A percentile compares a stretch with the other conserved stretches of the same genome.
These are phyloP conservation scores for Suillus paluster DNA, from an alignment of 768 basidiomycete species.

Conservation along the genomic window DNA sequence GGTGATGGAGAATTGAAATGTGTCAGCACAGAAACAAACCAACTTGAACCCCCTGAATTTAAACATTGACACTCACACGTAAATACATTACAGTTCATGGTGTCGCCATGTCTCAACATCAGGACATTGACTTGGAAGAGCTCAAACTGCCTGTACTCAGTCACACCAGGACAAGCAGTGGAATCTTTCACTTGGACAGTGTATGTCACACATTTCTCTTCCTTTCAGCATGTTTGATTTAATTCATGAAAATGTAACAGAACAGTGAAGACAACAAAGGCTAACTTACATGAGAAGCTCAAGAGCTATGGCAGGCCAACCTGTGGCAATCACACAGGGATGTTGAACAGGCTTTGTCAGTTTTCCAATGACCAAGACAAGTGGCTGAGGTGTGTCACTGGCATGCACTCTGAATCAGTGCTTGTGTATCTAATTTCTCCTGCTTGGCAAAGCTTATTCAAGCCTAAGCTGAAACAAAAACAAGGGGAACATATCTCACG, in stretches of 20 bases:
- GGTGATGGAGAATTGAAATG: background rate
- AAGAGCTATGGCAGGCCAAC: constrained; percentile 12
- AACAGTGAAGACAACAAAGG: constrained; percentile 4
- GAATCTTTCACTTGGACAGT: background rate
- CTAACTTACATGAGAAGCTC: constrained; percentile 3
- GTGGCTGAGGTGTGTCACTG: constrained; percentile 19
- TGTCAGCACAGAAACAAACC: background rate
- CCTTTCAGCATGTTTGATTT: background rate
- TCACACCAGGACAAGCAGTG: background rate
- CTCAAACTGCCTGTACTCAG: constrained; percentile 2
- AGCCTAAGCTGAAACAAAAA: constrained; percentile 4
- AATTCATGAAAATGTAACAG: background rate
- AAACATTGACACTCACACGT: background rate
- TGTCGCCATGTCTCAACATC: background rate
- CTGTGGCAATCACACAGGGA: constrained; percentile 7
- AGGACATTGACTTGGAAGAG: background rate
- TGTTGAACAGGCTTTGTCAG: constrained; percentile 14
- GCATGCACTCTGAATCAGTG: background rate
- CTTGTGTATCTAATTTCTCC: too few species aligned
- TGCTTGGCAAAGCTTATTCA: constrained; percentile 1
- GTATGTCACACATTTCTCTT: background rate
- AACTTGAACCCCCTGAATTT: constrained; percentile 2
- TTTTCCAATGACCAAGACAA: constrained; percentile 16
- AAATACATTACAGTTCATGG: background rate
- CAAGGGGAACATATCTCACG: background rate